Evolutionary conservation across 1,139 yeast genomes (phyloP).

Genomic region (Hansenula sp.): DNA sequence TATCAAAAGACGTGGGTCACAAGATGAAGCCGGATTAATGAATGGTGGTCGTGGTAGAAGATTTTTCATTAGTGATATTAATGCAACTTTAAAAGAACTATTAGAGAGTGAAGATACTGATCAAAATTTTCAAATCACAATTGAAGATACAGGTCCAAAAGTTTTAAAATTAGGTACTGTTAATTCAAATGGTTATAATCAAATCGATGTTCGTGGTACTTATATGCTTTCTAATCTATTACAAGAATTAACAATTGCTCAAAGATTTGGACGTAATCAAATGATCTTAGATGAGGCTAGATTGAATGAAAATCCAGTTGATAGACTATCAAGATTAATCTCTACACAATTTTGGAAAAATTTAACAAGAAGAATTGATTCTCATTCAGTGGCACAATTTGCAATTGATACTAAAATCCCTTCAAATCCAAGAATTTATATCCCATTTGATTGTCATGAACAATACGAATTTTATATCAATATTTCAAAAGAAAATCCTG

Average conservation of each 20-base stretch:
- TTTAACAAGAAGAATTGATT: conserved; percentile 70
- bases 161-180: conserved; percentile 80
- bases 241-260: conserved; percentile 88
- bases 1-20: conserved; percentile 57
- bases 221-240: conserved; percentile 85
- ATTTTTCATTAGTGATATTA: conserved; percentile 74
- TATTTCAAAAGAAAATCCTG: conserved; percentile 53
- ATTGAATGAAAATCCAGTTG: conserved; percentile 84
- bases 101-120: conserved; percentile 84
- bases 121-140: conserved; percentile 79
- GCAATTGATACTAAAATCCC: conserved; percentile 80
- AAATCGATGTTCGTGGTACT: conserved; percentile 78
- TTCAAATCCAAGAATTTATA: conserved; percentile 72
- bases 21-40: conserved; percentile 47
- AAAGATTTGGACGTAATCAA: conserved; percentile 71
- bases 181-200: conserved; percentile 76
- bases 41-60: conserved; percentile 38
- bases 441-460: conserved; percentile 67
- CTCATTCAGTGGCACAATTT: conserved; percentile 58
- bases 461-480: conserved; percentile 67
- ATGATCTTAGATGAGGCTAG: conserved; percentile 80
- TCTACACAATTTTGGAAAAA: conserved; percentile 78
- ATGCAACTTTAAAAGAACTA: conserved; percentile 65
- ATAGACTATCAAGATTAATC: conserved; percentile 70
- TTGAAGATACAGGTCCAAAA: conserved; percentile 93